A percentile compares a stretch with the other conserved stretches of the same genome.
Conservation (phyloP, 2,329 filamentous ascomycete genomes). For the Xylaria sp. region DNA sequence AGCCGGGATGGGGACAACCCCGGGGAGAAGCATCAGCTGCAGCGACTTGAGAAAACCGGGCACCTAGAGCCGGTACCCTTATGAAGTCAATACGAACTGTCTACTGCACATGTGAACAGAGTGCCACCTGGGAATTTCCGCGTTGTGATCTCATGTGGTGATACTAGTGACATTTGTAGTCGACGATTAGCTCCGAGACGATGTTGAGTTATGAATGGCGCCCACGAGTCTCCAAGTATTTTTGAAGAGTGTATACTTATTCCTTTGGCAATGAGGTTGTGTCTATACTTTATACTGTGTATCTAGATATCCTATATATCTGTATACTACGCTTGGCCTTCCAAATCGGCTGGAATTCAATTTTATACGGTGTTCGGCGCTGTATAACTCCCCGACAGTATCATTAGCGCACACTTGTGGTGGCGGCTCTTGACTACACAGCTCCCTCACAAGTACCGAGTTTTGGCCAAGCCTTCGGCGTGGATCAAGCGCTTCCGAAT, state of each 20-base stretch:
- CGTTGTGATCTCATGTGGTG: conserved; percentile 29
- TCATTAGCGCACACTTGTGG: conserved; percentile 14
- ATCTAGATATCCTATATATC: not conserved
- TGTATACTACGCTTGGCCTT: not conserved
- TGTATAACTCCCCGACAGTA: not conserved
- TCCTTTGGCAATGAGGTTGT: not conserved
- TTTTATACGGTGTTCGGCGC: not conserved
- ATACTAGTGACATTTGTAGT: conserved; percentile 18
- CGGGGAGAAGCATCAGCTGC: conserved; percentile 19
- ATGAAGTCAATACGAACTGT: conserved; percentile 11
- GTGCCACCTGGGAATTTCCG: not conserved
- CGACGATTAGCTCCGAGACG: conserved; percentile 1
- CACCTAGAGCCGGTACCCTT: conserved; percentile 25
- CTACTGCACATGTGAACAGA: conserved; percentile 4
- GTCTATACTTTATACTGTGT: conserved; percentile 1
- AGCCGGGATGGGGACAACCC: conserved; percentile 41
- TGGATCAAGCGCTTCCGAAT: conserved; percentile 35
- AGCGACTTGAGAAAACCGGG: conserved; percentile 28
- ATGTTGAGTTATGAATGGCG: not conserved
- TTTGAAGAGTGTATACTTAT: not conserved
- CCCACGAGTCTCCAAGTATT: not conserved
- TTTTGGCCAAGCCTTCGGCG: conserved; percentile 23
- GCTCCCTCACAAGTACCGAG: conserved; percentile 30
- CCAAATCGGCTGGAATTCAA: not conserved
- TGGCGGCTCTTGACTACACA: conserved; percentile 17